A percentile compares a stretch with the other conserved stretches of the same genome.
phyloP scores from a whole-genome alignment of 2,329 filamentous ascomycete species.

The Penicillium sp. region DNA sequence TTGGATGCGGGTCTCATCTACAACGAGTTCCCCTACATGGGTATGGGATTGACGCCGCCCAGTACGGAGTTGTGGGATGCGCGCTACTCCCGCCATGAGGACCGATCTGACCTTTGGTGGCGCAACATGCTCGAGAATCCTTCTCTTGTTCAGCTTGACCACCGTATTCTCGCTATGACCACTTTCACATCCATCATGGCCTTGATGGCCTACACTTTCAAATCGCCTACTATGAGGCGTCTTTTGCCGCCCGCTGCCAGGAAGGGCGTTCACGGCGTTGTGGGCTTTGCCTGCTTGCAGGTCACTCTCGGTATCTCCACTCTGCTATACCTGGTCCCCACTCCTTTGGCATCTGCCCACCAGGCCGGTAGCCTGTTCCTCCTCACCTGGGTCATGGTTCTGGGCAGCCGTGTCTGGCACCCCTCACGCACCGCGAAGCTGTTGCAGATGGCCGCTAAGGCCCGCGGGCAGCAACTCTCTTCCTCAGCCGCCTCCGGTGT shows the following conservation, averaged over 20 bases:
- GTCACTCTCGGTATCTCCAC: slow-evolving; percentile 84
- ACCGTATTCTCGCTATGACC: slow-evolving; percentile 83
- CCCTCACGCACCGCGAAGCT: slow-evolving; percentile 61
- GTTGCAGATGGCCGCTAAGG: slow-evolving; percentile 47
- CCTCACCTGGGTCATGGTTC: slow-evolving; percentile 72
- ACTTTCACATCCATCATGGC: slow-evolving; percentile 77
- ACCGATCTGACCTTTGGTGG: slow-evolving; percentile 86
- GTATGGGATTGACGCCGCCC: slow-evolving; percentile 73
- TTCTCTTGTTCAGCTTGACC: slow-evolving; percentile 88
- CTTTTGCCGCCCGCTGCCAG: slow-evolving; percentile 54
- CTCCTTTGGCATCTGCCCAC: slow-evolving; percentile 80
- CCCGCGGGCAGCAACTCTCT: slow-evolving; percentile 27
- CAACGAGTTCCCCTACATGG: slow-evolving; percentile 98
- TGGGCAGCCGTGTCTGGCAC: slow-evolving; percentile 73
- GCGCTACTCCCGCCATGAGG: slow-evolving; percentile 76
- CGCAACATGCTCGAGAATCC: slow-evolving; percentile 98
- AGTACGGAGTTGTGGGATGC: slow-evolving; percentile 75
- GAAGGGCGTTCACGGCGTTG: slow-evolving; percentile 70
- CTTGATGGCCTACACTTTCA: slow-evolving; percentile 75
- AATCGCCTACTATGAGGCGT: slow-evolving; percentile 59
- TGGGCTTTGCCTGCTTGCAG: slow-evolving; percentile 78
- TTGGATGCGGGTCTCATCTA: slow-evolving; percentile 96
- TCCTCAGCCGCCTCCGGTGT: slow-evolving; percentile 22
- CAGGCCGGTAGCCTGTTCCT: slow-evolving; percentile 86
- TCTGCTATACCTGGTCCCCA: slow-evolving; percentile 88